These are phyloP conservation scores for Nematocida sp. DNA, from an alignment of 371 early-diverging fungal species.

Conservation along the genomic window DNA sequence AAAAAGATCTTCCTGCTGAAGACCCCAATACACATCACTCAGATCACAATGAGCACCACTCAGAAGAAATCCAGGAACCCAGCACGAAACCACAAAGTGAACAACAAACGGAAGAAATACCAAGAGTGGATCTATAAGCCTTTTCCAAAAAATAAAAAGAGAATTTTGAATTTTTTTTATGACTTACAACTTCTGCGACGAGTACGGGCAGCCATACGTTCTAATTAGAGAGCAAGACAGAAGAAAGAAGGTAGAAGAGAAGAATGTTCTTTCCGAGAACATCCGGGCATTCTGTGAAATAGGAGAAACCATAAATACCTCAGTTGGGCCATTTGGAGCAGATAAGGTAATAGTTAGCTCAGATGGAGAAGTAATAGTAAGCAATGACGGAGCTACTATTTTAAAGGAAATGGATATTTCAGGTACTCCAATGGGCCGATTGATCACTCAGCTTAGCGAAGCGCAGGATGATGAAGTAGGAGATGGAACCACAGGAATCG, in stretches of 20 bases:
- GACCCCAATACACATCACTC: too few species aligned
- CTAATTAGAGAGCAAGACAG: constrained; percentile 49
- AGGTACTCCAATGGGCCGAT: constrained; percentile 92
- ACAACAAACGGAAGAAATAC: not conserved
- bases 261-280: constrained; percentile 40
- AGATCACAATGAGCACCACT: not conserved
- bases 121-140: constrained; percentile 6
- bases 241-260: constrained; percentile 45
- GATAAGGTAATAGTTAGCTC: constrained; percentile 97
- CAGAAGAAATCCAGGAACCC: not conserved
- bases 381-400: constrained; percentile 99
- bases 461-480: constrained; percentile 99
- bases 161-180: constrained; percentile 1
- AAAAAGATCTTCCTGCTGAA: not conserved
- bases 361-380: constrained; percentile 96
- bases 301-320: constrained; percentile 69
- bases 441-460: constrained; percentile 90
- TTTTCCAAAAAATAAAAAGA: not conserved
- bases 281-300: constrained; percentile 41
- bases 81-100: not conserved
- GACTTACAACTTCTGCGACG: constrained; percentile 53
- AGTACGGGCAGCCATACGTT: constrained; percentile 52
- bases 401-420: constrained; percentile 88
- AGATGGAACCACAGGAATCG: constrained; percentile 99
- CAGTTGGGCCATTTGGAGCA: constrained; percentile 93